Base-by-base conservation (phyloP, 1,139 yeast species). In the Meyerozyma carpophila region DNA sequence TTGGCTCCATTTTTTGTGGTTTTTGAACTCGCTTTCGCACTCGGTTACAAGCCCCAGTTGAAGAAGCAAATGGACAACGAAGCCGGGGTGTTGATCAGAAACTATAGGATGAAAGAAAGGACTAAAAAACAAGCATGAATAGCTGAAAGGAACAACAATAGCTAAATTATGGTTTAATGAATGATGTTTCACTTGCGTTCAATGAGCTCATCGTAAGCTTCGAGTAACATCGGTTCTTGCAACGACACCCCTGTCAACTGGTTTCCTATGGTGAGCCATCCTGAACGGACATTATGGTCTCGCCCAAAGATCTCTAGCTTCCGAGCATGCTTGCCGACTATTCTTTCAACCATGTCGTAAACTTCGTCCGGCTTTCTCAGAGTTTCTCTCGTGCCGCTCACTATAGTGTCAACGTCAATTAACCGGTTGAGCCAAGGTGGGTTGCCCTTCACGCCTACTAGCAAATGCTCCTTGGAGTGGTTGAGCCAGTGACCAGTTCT, bases 401-500 rank as follows among this genome's bases (percentile, higher is more conserved):
- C 93, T 37, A 91, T 74, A 9, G 85, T 69, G 57, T 91, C 96
- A 2, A 83, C 70, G 58, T 90, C 96, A 10, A 85, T 61, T 39
- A 77, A 72, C 41, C 71, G 68, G 48, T 77, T 77, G 24, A 88
- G 58, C 95, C 96, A 88, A n/a, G 61, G 54, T 0, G 95, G 93
- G 39, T 76, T 61, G 0, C 97, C 97, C 57, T 90, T 90, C 27
- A 84, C 58, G 0, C 96, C 98, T 25, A 91, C 87, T 10, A 91
- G 65, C 39, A 89, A 69, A 59, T 91, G 97, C 62, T 91, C 98
- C 55, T 91, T 91, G 0, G 96, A 87, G 62, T 91, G 98, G 58
- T 91, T 91, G 41, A 91, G 70, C 98, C 98, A 91, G 61, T 91
- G 98, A 0, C 98, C 98, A 0, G 98, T 91, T 49, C 97, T 69